A percentile compares a stretch with the other conserved stretches of the same genome.
phyloP scores from a whole-genome alignment of 2,329 filamentous ascomycete genomes.

The Sporothrix pseudoabietina region DNA sequence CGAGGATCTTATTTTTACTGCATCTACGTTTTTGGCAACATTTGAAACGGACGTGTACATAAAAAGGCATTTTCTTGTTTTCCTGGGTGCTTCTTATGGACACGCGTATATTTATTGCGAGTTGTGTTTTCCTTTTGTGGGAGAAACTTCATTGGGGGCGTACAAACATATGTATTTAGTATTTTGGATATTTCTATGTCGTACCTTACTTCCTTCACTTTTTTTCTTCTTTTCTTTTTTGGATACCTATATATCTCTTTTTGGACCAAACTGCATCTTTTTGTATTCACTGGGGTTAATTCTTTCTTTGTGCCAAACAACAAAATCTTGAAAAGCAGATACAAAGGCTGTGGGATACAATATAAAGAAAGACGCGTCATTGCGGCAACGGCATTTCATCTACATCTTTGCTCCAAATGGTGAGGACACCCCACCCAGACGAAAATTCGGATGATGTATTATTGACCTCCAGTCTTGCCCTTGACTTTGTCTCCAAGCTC shows the following conservation, averaged over 20 bases:
- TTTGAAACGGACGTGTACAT: slow-evolving; percentile 18
- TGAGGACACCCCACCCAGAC: too few species aligned
- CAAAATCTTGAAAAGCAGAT: not conserved
- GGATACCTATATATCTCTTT: not conserved
- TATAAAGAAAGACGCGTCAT: too few species aligned
- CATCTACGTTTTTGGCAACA: slow-evolving; percentile 19
- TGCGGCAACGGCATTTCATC: not conserved
- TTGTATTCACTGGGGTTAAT: not conserved
- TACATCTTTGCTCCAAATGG: not conserved
- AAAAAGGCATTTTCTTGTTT: slow-evolving; percentile 7
- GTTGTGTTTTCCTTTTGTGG: not conserved
- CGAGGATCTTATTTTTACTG: not conserved
- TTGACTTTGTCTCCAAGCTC: not conserved
- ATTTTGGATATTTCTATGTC: not conserved
- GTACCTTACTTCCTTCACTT: not conserved
- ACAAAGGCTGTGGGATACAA: not conserved
- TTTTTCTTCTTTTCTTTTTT: not conserved
- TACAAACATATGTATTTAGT: slow-evolving; percentile 13
- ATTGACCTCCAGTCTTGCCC: not conserved
- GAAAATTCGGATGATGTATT: not conserved
- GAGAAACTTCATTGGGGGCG: not conserved
- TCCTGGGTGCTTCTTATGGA: not conserved
- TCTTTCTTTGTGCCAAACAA: not conserved
- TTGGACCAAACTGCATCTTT: not conserved
- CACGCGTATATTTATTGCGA: not conserved